Evolutionary conservation across 805 yeast species (phyloP), one percentile per base, ranked within the genome.

Genomic region (Yamadazyma paraphyllophila): DNA sequence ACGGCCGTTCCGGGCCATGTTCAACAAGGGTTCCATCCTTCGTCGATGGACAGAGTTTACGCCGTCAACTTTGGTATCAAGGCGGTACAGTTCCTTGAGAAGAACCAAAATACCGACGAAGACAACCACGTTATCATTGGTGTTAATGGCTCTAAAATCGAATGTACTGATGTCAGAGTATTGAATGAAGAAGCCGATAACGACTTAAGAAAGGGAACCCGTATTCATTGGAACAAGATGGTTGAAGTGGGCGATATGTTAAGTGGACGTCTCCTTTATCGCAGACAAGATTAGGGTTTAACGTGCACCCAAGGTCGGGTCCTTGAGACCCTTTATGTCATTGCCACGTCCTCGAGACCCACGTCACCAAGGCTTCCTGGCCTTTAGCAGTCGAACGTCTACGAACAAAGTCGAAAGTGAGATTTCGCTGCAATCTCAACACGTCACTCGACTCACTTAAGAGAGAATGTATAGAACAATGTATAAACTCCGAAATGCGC

Each of bases 1-100:
- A 81, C 91, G 6, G 94, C 94, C 10, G 74, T 83, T 45, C 95
- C 95, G 17, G 94, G 95, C 16, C 95, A 86, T 60, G 91, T 86
- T 27, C 94, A 87, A 67, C 95, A 87, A 62, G 95, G 95, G 60
- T 83, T 82, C 42, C 67, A 80, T 26, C 94, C 95, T 46, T 78
- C 88, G 0, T 78, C 91, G 27, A 83, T 84, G 62, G 95, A 87
- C 63, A 74, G 95, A 68, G 81, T 85, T 1, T 73, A 82, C 57
- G 91, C 88, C 6, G 80, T 85, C 2, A 77, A 88, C 60, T 80
- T 82, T 51, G 85, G 90, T 0, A 76, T 85, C 43, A 78, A 77
- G 59, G 83, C 90, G 17, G 80, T 84, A 44, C 80, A 81, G 49
- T 86, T 80, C 69, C 76, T 87, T 51, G 92, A 85, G 61, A 67